Evolutionary conservation across 352 stramenopile genomes (phyloP).

Genomic region (Elongisporangium senticosum): DNA sequence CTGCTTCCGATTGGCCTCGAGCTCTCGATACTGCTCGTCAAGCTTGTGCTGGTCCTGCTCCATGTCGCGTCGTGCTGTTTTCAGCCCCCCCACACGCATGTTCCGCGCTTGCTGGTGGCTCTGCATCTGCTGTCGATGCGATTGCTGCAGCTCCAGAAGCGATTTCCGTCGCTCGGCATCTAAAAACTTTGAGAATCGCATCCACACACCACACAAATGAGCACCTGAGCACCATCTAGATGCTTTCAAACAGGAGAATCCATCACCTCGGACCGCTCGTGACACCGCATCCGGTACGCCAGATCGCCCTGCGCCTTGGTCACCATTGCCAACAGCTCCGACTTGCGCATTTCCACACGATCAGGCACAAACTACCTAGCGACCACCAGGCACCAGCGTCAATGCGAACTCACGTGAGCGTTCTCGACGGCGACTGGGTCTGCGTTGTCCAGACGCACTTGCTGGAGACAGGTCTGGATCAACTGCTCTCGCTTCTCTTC

Average conservation of each 20-base stretch:
- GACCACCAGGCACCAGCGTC: too few relatives aligned
- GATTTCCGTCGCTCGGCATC: slow-evolving; percentile 15
- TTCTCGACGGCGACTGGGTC: slow-evolving; percentile 12
- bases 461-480: slow-evolving; percentile 20
- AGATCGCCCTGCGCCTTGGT: slow-evolving; percentile 17
- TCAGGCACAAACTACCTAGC: background rate
- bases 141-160: slow-evolving; percentile 19
- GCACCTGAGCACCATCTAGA: background rate
- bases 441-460: slow-evolving; percentile 11
- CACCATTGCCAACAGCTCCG: slow-evolving; percentile 16
- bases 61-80: background rate
- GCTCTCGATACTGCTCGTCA: slow-evolving; percentile 12
- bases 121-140: slow-evolving; percentile 25
- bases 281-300: slow-evolving; percentile 8
- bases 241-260: background rate
- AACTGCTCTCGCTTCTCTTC: slow-evolving; percentile 21
- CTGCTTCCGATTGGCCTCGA: slow-evolving; percentile 14
- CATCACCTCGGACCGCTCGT: slow-evolving; percentile 20
- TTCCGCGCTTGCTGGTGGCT: slow-evolving; percentile 8
- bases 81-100: background rate
- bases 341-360: slow-evolving; percentile 2
- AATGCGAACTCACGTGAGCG: slow-evolving; percentile 12
- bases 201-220: background rate
- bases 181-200: slow-evolving; percentile 2
- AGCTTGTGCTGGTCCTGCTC: slow-evolving; percentile 17